phyloP scores from a whole-genome alignment of 768 basidiomycete species.

The Agrocybe praecox region DNA sequence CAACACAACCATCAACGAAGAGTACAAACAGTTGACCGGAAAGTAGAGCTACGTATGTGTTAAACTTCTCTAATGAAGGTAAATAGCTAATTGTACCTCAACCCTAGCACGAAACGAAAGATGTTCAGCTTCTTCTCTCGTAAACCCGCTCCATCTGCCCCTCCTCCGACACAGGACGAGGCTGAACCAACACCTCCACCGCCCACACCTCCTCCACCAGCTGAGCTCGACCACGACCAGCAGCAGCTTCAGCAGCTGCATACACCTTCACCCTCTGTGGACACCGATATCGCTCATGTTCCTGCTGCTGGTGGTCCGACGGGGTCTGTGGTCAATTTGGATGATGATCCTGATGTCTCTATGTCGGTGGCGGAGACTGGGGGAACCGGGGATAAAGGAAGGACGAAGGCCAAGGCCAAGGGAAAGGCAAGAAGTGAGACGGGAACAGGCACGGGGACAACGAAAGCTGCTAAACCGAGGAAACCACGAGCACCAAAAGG shows the following conservation, averaged over 20 bases:
- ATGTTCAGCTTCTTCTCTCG: constrained; percentile 41
- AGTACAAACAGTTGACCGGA: too few species aligned
- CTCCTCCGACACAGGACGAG: too few species aligned
- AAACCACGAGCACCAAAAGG: constrained; percentile 6
- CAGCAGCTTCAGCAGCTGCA: constrained; percentile 49
- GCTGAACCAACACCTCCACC: not conserved
- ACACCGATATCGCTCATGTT: not conserved
- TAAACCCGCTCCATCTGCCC: constrained; percentile 26
- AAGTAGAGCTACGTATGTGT: too few species aligned
- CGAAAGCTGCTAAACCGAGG: not conserved
- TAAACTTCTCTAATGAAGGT: too few species aligned
- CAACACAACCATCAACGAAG: too few species aligned
- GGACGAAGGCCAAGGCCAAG: constrained; percentile 1
- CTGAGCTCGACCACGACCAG: constrained; percentile 1
- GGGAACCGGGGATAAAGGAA: not conserved
- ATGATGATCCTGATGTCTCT: not conserved
- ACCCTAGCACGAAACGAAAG: too few species aligned
- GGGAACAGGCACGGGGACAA: too few species aligned
- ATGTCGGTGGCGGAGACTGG: not conserved
- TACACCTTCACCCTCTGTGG: constrained; percentile 52
- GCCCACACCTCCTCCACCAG: not conserved
- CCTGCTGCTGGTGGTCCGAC: not conserved
- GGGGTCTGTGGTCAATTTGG: not conserved
- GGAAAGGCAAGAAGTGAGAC: not conserved
- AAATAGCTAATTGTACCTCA: too few species aligned